These are phyloP conservation scores for Juglanconis juglandina DNA, from an alignment of 2,329 filamentous ascomycete species.

Conservation along the genomic window DNA sequence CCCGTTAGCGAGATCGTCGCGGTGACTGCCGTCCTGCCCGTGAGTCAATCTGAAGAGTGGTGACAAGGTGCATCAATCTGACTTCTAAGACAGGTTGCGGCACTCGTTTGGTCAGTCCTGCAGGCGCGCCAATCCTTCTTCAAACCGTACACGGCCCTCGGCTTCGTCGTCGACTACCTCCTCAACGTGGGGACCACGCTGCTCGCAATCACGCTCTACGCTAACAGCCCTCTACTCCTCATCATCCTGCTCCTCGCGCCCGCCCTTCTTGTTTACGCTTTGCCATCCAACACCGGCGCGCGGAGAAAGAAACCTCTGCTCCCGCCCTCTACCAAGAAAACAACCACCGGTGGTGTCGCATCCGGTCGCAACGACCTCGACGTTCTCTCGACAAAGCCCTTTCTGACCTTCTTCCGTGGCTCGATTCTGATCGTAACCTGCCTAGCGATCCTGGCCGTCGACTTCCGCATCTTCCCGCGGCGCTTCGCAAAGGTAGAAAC, in stretches of 20 bases:
- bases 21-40: constrained; percentile 80
- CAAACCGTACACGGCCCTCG: constrained; percentile 65
- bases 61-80: neutral
- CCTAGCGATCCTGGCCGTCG: constrained; percentile 90
- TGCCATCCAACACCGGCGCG: constrained; percentile 42
- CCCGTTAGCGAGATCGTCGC: constrained; percentile 80
- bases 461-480: constrained; percentile 88
- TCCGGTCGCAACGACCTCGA: constrained; percentile 30
- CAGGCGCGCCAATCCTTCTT: constrained; percentile 85
- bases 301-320: constrained; percentile 48
- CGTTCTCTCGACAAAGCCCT: constrained; percentile 77
- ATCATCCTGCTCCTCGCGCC: constrained; percentile 71
- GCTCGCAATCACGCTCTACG: constrained; percentile 82
- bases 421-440: constrained; percentile 90
- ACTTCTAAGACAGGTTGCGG: constrained; percentile 58
- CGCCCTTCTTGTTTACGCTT: constrained; percentile 58
- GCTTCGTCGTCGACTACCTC: constrained; percentile 75
- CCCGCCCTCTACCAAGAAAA: constrained; percentile 37
- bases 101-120: constrained; percentile 83
- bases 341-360: constrained; percentile 25
- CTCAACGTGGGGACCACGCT: constrained; percentile 81
- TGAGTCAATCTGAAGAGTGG: constrained; percentile 41
- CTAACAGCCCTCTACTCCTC: constrained; percentile 69
- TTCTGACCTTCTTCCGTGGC: constrained; percentile 87
- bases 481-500: constrained; percentile 97